phyloP scores from a whole-genome alignment of 306 rosid species.

The Cicer yamashitae region DNA sequence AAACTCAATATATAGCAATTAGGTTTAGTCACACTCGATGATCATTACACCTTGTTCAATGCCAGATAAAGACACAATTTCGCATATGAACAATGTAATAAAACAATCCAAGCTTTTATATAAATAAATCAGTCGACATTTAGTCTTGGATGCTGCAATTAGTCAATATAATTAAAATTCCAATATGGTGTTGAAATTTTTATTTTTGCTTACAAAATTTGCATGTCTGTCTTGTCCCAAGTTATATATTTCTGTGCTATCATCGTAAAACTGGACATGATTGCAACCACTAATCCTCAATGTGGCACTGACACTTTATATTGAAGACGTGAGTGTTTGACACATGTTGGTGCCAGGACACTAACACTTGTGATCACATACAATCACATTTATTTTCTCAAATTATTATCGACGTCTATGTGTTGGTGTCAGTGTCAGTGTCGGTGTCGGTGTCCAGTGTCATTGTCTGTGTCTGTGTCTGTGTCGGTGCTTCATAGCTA shows the following conservation, averaged over 20 bases:
- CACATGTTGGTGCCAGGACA: too few species aligned
- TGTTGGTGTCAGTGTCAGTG: too few species aligned
- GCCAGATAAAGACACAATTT: slow-evolving; percentile 36
- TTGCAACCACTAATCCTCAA: not conserved
- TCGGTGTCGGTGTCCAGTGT: too few species aligned
- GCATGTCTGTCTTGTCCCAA: slow-evolving; percentile 7
- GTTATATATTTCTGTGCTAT: not conserved
- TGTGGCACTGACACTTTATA: too few species aligned
- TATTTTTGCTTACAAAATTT: not conserved
- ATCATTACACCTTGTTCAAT: slow-evolving; percentile 20
- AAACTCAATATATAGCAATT: slow-evolving; percentile 30
- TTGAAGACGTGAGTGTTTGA: too few species aligned
- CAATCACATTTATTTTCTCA: too few species aligned
- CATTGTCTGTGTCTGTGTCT: too few species aligned
- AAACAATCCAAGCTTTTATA: not conserved
- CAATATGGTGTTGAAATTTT: not conserved
- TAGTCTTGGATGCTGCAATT: not conserved
- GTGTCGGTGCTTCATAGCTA: too few species aligned
- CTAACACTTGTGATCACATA: too few species aligned
- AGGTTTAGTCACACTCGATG: slow-evolving; percentile 8
- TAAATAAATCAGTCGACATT: slow-evolving; percentile 1
- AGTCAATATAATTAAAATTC: not conserved
- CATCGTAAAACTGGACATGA: not conserved
- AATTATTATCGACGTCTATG: too few species aligned
- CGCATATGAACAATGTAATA: slow-evolving; percentile 18